These are phyloP conservation scores for Purpureocillium takamizusanense DNA, from an alignment of 2,329 filamentous ascomycete species.

Conservation along the genomic window DNA sequence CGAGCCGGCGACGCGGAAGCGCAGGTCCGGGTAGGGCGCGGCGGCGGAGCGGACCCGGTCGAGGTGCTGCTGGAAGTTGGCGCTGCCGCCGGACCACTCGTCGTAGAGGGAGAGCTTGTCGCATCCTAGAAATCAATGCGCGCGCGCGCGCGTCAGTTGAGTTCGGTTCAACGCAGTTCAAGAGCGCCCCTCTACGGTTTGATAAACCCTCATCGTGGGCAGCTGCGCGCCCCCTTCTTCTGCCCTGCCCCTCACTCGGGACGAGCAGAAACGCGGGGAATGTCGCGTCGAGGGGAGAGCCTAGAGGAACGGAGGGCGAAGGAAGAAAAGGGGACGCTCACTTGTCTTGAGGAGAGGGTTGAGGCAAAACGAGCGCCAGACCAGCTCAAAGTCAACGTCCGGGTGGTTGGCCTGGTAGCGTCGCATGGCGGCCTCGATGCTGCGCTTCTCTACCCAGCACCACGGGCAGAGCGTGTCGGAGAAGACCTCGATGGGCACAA, in stretches of 20 bases:
- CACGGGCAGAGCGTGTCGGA: slow-evolving; percentile 43
- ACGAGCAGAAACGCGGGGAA: too few relatives aligned
- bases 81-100: slow-evolving; percentile 15
- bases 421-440: slow-evolving; percentile 35
- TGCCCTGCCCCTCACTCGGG: too few relatives aligned
- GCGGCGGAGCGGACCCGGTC: slow-evolving; percentile 22
- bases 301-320: too few relatives aligned
- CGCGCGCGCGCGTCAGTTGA: too few relatives aligned
- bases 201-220: too few relatives aligned
- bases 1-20: slow-evolving; percentile 29
- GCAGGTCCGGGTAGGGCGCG: slow-evolving; percentile 22
- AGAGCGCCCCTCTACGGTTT: too few relatives aligned
- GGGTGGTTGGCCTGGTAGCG: slow-evolving; percentile 29
- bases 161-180: too few relatives aligned
- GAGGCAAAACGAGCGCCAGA: slow-evolving; percentile 39
- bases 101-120: slow-evolving; percentile 28
- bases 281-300: too few relatives aligned
- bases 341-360: slow-evolving; percentile 21
- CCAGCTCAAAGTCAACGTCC: slow-evolving; percentile 34
- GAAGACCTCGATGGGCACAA: slow-evolving; percentile 31
- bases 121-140: slow-evolving; percentile 19
- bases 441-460: slow-evolving; percentile 40
- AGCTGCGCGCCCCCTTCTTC: too few relatives aligned
- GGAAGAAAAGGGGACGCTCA: background rate
- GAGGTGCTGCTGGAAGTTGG: slow-evolving; percentile 16